Evolutionary conservation across 169 alveolate genomes (phyloP).

Genomic region (Amoebophrya sp.): DNA sequence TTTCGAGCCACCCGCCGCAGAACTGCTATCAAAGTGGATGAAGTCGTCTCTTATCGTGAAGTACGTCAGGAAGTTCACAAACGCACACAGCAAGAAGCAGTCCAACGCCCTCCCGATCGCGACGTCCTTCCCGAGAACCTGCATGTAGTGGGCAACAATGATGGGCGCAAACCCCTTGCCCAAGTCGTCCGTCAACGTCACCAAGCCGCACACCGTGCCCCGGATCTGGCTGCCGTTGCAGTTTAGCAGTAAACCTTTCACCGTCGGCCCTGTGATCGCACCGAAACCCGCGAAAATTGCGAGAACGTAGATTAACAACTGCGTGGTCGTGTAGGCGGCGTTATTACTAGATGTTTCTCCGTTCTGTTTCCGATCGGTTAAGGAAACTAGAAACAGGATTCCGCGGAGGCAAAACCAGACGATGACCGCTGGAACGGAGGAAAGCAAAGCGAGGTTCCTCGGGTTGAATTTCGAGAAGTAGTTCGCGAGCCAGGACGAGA

Average conservation of each 20-base stretch:
- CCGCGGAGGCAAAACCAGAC: not conserved
- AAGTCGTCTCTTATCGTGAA: not conserved
- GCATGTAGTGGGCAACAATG: not conserved
- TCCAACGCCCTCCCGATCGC: not conserved
- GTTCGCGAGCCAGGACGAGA: not conserved
- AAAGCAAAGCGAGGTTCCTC: not conserved
- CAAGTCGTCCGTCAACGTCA: not conserved
- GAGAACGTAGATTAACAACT: not conserved
- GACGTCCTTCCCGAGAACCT: not conserved
- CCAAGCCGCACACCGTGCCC: not conserved
- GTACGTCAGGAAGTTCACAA: not conserved
- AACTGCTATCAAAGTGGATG: not conserved
- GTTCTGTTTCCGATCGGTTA: no score
- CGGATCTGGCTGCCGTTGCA: not conserved
- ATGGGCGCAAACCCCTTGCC: not conserved
- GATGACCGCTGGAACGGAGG: not conserved
- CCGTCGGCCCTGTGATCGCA: not conserved
- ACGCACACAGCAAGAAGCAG: not conserved
- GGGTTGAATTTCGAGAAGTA: not conserved
- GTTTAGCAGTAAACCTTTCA: not conserved
- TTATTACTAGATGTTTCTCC: no score
- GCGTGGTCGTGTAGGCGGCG: not conserved
- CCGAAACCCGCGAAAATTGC: not conserved
- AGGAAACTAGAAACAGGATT: no score
- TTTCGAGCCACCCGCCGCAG: no score